Percentiles rank a stretch among this genome's conserved stretches.
These are phyloP conservation scores for Tuber umbilicatum DNA, from an alignment of 495 filamentous ascomycete genomes.

Conservation along the genomic window DNA sequence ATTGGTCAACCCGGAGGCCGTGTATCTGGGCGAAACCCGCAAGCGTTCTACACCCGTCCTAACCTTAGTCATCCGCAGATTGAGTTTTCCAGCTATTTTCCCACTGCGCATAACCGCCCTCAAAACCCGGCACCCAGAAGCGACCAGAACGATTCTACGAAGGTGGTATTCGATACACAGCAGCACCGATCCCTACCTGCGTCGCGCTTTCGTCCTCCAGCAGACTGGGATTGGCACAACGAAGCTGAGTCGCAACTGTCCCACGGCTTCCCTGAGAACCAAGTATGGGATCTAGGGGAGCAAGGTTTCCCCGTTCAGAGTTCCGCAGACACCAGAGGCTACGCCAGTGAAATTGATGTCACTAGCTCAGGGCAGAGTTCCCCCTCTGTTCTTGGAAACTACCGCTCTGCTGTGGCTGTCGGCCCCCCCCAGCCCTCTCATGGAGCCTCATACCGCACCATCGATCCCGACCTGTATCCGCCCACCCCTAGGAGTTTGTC, in stretches of 20 bases:
- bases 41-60: not conserved
- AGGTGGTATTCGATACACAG: not conserved
- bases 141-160: not conserved
- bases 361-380: not conserved
- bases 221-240: not conserved
- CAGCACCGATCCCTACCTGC: not conserved
- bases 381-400: not conserved
- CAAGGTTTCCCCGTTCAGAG: not conserved
- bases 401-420: not conserved
- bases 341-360: not conserved
- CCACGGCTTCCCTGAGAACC: not conserved
- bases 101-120: too few species aligned
- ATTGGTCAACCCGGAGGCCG: not conserved
- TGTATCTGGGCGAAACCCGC: not conserved
- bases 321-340: not conserved
- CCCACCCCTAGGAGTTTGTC: not conserved
- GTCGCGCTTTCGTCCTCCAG: not conserved
- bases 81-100: not conserved
- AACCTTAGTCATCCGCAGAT: not conserved
- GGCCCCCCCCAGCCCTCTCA: not conserved
- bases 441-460: not conserved
- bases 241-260: not conserved
- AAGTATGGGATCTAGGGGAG: not conserved
- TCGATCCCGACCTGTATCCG: not conserved
- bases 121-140: not conserved